These are phyloP conservation scores for Ambrosia hybrid DNA, from an alignment of 140 eudicot genomes.

Conservation along the genomic window DNA sequence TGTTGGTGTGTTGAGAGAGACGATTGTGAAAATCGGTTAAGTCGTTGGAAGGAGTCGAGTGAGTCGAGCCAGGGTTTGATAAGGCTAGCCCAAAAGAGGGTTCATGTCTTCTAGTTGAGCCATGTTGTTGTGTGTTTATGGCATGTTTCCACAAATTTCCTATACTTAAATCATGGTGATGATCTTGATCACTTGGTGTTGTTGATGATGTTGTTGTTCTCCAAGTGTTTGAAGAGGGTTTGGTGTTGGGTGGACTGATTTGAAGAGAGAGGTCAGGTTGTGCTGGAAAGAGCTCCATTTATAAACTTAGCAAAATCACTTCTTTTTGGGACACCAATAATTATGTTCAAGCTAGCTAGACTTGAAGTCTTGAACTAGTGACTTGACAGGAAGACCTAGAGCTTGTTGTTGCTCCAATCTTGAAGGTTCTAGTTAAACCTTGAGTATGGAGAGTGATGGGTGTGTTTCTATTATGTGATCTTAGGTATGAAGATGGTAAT, in stretches of 20 bases:
- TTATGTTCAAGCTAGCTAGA: not conserved
- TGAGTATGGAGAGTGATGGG: conserved; percentile 21
- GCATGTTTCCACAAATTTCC: conserved; percentile 73
- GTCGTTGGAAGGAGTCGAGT: conserved; percentile 11
- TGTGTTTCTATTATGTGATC: conserved; percentile 21
- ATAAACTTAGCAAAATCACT: conserved; percentile 17
- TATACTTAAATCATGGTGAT: conserved; percentile 49
- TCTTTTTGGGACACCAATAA: conserved; percentile 12
- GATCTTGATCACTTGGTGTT: conserved; percentile 35
- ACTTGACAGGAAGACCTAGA: not conserved
- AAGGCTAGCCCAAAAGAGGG: conserved; percentile 52
- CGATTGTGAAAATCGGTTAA: conserved; percentile 23
- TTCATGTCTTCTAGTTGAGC: conserved; percentile 33
- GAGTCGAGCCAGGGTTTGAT: conserved; percentile 39
- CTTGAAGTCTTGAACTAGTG: not conserved
- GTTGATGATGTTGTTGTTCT: conserved; percentile 29
- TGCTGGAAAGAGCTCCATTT: conserved; percentile 94
- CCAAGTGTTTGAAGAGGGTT: conserved; percentile 62
- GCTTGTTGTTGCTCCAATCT: conserved; percentile 30
- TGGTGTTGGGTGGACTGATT: conserved; percentile 85
- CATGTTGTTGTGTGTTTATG: conserved; percentile 36
- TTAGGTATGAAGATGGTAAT: conserved; percentile 15
- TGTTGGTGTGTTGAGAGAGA: conserved; percentile 35
- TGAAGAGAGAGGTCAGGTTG: conserved; percentile 95
- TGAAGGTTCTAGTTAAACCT: conserved; percentile 6